Percentiles rank a stretch among this genome's conserved stretches.
phyloP scores from a whole-genome alignment of 1,284 basidiomycete species.

The Meira nashicola region DNA sequence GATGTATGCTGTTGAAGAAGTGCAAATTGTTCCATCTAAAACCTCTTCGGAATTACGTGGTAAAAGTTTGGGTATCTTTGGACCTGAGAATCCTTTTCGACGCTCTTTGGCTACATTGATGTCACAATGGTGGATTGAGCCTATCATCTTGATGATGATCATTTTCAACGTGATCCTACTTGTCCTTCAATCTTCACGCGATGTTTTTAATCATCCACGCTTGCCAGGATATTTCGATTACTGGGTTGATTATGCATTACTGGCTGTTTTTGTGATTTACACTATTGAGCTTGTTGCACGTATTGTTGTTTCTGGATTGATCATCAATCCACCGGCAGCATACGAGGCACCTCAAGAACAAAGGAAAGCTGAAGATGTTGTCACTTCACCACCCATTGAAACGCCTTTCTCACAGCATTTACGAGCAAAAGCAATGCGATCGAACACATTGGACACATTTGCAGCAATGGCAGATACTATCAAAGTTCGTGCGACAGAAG shows the following conservation, averaged over 20 bases:
- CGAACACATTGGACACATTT: conserved; percentile 40
- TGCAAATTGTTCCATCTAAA: not conserved
- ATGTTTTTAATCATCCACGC: conserved; percentile 57
- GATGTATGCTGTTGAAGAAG: not conserved
- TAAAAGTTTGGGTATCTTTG: conserved; percentile 71
- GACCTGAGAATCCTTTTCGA: conserved; percentile 56
- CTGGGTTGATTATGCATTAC: conserved; percentile 82
- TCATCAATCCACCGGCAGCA: conserved; percentile 69
- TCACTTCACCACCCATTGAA: not conserved
- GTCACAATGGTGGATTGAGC: conserved; percentile 66
- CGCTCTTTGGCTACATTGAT: conserved; percentile 22
- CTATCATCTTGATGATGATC: conserved; percentile 75
- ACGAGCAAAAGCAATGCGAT: conserved; percentile 28
- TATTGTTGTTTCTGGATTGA: conserved; percentile 82
- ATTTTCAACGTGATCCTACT: conserved; percentile 77
- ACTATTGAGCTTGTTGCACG: conserved; percentile 86
- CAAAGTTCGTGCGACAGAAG: conserved; percentile 25
- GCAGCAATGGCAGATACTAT: conserved; percentile 29
- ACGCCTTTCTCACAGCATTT: conserved; percentile 3
- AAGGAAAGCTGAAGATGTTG: not conserved
- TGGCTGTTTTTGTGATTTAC: conserved; percentile 77
- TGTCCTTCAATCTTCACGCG: conserved; percentile 68
- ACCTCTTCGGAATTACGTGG: conserved; percentile 61
- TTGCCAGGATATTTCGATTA: conserved; percentile 70
- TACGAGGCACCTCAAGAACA: conserved; percentile 15